Percentiles rank a stretch among this genome's conserved stretches.
Evolutionary conservation across 192 early-diverging fungal species (phyloP).

Genomic region (Blastocladiella britannica): DNA sequence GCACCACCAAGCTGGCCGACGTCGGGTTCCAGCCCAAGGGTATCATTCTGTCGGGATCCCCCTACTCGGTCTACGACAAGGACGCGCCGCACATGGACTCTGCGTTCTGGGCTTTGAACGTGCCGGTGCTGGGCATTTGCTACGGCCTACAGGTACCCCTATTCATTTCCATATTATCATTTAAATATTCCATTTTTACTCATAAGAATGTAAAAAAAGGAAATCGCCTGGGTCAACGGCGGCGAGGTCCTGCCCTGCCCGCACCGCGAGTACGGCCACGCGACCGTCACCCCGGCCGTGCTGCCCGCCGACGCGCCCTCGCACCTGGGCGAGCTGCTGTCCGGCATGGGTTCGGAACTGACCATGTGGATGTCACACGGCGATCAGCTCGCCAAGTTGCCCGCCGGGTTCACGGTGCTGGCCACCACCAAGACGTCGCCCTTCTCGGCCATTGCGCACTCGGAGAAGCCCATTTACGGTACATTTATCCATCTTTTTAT

Average conservation of each 20-base stretch:
- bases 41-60: constrained; percentile 85
- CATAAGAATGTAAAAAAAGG: constrained; percentile 18
- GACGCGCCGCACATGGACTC: constrained; percentile 88
- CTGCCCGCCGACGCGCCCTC: constrained; percentile 17
- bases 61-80: constrained; percentile 88
- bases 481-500: too few relatives aligned
- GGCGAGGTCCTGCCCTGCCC: constrained; percentile 72
- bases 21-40: constrained; percentile 89
- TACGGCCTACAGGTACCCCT: constrained; percentile 73
- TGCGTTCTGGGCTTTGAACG: constrained; percentile 64
- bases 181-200: constrained; percentile 4
- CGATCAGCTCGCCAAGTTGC: constrained; percentile 68
- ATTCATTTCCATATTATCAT: constrained; percentile 3
- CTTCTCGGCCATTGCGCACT: constrained; percentile 72
- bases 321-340: constrained; percentile 37
- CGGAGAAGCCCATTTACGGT: constrained; percentile 63
- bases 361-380: constrained; percentile 93
- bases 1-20: constrained; percentile 84
- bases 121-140: constrained; percentile 93
- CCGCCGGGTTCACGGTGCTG: constrained; percentile 62
- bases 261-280: constrained; percentile 91
- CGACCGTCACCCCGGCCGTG: constrained; percentile 43
- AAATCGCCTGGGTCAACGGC: constrained; percentile 73
- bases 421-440: constrained; percentile 72
- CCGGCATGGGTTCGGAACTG: constrained; percentile 23